Conservation (phyloP, 148 eudicot species). For the Dianthus caryophyllus region DNA sequence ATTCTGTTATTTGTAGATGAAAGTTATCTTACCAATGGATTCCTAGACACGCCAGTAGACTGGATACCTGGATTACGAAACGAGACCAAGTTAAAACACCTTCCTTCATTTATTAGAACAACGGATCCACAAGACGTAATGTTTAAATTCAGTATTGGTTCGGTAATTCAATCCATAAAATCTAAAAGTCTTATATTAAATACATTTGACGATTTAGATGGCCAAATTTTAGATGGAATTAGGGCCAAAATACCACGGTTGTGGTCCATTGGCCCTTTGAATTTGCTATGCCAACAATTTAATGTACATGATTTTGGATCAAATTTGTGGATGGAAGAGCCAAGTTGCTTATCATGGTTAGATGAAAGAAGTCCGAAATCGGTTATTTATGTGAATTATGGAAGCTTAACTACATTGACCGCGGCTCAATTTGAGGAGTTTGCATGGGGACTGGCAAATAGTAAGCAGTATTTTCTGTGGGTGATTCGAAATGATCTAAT, state of each 20-base stretch:
- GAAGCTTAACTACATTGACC: conserved; percentile 23
- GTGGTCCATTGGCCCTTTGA: conserved; percentile 18
- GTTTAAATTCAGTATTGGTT: not conserved
- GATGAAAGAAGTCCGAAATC: conserved; percentile 27
- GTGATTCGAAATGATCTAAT: conserved; percentile 19
- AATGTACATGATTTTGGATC: not conserved
- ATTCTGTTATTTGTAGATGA: conserved; percentile 8
- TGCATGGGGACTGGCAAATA: conserved; percentile 36
- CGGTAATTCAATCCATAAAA: not conserved
- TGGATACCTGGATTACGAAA: conserved; percentile 11
- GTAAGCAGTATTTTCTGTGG: conserved; percentile 28
- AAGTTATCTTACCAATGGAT: conserved; percentile 10
- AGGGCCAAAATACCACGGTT: conserved; percentile 8
- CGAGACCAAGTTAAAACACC: conserved; percentile 14
- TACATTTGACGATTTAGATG: conserved; percentile 19
- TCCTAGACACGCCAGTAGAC: conserved; percentile 13
- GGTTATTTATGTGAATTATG: conserved; percentile 31
- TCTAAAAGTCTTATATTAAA: conserved; percentile 10
- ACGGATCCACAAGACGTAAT: not conserved
- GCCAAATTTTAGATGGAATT: conserved; percentile 3
- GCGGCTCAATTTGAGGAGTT: conserved; percentile 21
- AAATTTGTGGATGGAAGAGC: conserved; percentile 44
- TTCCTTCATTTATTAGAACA: conserved; percentile 12
- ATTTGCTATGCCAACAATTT: conserved; percentile 9
- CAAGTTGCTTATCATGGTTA: conserved; percentile 39